These are phyloP conservation scores for Solanum lycopersicoides DNA, from an alignment of 257 asterid genomes.

Conservation along the genomic window DNA sequence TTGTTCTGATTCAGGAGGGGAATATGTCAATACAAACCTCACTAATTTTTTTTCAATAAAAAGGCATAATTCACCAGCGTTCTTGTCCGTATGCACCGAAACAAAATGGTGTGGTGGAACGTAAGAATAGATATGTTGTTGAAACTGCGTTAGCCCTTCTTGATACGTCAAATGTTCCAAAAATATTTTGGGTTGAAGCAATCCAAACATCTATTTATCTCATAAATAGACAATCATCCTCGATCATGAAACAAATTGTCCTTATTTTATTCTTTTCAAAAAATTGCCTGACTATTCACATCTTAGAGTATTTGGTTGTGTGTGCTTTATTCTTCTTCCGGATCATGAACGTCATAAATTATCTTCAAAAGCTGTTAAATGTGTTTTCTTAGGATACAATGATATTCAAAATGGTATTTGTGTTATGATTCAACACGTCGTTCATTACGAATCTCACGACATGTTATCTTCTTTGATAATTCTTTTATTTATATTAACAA, in stretches of 20 bases:
- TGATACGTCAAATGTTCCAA: neutral
- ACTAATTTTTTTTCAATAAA: neutral
- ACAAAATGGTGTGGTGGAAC: slow-evolving; percentile 5
- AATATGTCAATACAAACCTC: neutral
- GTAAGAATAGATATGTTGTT: slow-evolving; percentile 1
- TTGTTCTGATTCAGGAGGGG: neutral
- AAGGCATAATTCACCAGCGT: neutral
- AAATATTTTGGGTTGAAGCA: neutral
- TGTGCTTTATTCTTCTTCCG: neutral
- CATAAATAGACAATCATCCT: neutral
- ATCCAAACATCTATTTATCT: neutral
- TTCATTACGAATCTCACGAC: neutral
- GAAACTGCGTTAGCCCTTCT: slow-evolving; percentile 4
- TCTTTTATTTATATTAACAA: neutral
- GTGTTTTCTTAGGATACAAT: neutral
- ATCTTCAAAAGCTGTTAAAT: neutral
- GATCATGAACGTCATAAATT: neutral
- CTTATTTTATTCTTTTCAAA: neutral
- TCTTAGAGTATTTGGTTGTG: neutral
- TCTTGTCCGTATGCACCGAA: neutral
- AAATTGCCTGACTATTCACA: neutral
- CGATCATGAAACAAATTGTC: neutral
- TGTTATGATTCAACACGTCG: neutral
- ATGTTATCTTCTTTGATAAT: neutral
- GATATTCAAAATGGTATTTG: neutral